Base-by-base conservation (phyloP, 352 stramenopile genomes). In the Lagenidium giganteum region DNA sequence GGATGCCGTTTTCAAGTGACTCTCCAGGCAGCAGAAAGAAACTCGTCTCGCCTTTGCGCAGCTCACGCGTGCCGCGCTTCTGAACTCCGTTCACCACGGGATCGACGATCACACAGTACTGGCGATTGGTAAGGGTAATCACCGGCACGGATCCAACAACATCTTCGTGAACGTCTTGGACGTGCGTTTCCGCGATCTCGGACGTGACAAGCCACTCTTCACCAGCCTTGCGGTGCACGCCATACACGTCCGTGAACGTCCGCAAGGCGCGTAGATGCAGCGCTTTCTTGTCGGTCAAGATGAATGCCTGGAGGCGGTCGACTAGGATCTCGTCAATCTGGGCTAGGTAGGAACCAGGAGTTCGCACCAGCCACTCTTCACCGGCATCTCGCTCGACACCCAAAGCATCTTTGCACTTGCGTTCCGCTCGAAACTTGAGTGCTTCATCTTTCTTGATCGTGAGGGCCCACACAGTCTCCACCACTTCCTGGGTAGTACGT, bases 351-450 rank as follows among this genome's bases (percentile, higher is more conserved):
- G 67, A 66, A n/a, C 71, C 71, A 0, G 69, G 70, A 2, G 50
- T 70, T 24, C 71, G 69, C 26, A 84, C 67, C 6, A 84, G 65
- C 69, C 70, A 84, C 56, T 84, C 71, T 30, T 82, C 71, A n/a
- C 71, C 71, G 5, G 71, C 71, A 24, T 83, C 70, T 18, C 60
- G 70, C 35, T 64, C 50, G 13, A 70, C 51, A n/a, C 60, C 70
- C 23, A 72, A 58, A 23, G 66, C 59, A 41, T 83, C 70, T n/a
- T 46, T 69, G 53, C 67, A 83, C 40, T 80, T 84, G 57, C 82
- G 82, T 35, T 76, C 69, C 3, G 71, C 69, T 1, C 69, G 69
- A 26, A 84, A 75, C 42, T 80, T 80, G 50, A 84, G 56, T 36
- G 71, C 71, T 20, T 80, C 54, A 61, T 84, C 78, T 43, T 79